phyloP scores from a whole-genome alignment of 83 land plant species.

The Thuja plicata region DNA sequence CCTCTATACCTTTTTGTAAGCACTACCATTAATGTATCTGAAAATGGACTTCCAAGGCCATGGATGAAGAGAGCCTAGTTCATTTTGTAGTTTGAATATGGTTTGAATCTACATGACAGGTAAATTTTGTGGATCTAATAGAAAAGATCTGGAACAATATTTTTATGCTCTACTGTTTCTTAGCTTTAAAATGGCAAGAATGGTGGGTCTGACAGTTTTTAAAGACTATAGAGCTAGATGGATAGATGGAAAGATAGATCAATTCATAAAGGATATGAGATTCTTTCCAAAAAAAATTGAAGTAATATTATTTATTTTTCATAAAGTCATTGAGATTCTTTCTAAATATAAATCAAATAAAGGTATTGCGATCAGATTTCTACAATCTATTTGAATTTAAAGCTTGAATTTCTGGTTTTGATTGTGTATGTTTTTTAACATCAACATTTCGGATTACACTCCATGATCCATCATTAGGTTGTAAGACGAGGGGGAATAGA shows the following conservation, averaged over 20 bases:
- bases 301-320: too few relatives aligned
- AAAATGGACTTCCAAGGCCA: background rate
- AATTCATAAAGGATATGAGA: background rate
- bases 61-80: background rate
- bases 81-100: background rate
- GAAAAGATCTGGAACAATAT: background rate
- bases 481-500: too few relatives aligned
- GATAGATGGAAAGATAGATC: background rate
- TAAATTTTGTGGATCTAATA: background rate
- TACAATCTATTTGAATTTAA: too few relatives aligned
- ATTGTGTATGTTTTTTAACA: too few relatives aligned
- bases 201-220: background rate
- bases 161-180: too few relatives aligned
- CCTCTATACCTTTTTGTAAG: background rate
- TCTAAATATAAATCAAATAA: too few relatives aligned
- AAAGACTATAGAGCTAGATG: background rate
- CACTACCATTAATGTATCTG: background rate
- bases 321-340: too few relatives aligned
- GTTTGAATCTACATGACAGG: background rate
- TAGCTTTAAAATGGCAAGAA: background rate
- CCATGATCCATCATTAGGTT: too few relatives aligned
- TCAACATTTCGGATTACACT: too few relatives aligned
- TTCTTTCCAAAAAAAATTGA: too few relatives aligned
- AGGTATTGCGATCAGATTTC: too few relatives aligned
- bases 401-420: too few relatives aligned